Conservation (phyloP, 495 filamentous ascomycete species). For the Neurospora sp. region DNA sequence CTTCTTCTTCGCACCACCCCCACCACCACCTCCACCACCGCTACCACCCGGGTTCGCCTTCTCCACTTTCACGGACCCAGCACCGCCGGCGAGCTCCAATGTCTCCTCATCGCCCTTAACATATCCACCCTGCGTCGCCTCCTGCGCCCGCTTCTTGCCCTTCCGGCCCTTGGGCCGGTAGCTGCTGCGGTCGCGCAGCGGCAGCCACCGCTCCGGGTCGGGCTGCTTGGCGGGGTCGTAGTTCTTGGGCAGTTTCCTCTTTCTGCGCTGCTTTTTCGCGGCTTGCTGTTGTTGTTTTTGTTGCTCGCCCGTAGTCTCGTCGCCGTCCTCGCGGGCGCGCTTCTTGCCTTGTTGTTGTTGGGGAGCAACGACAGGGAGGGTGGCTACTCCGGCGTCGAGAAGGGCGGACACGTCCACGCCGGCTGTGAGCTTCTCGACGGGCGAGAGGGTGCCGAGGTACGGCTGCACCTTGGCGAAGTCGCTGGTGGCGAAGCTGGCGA, state of each 20-base stretch:
- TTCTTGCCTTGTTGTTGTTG: slow-evolving; percentile 16
- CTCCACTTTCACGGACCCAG: slow-evolving; percentile 48
- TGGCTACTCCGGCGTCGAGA: slow-evolving; percentile 66
- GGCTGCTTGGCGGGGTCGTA: slow-evolving; percentile 62
- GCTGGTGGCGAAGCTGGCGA: slow-evolving; percentile 69
- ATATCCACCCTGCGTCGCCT: slow-evolving; percentile 76
- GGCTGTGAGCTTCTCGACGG: slow-evolving; percentile 53
- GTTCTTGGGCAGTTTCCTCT: slow-evolving; percentile 69
- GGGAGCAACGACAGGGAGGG: slow-evolving; percentile 32
- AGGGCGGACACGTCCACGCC: slow-evolving; percentile 61
- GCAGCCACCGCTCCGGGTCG: slow-evolving; percentile 89
- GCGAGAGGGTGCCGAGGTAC: slow-evolving; percentile 53
- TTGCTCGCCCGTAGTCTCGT: slow-evolving; percentile 22
- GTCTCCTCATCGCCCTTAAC: slow-evolving; percentile 54
- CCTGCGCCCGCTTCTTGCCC: slow-evolving; percentile 69
- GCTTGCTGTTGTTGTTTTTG: slow-evolving; percentile 52
- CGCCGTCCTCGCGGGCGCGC: slow-evolving; percentile 26
- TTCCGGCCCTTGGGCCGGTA: slow-evolving; percentile 89
- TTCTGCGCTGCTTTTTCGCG: slow-evolving; percentile 54
- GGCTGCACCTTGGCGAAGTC: slow-evolving; percentile 50
- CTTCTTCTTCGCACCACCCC: slow-evolving; percentile 43
- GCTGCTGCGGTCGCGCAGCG: slow-evolving; percentile 73
- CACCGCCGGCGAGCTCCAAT: slow-evolving; percentile 51
- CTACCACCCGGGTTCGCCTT: slow-evolving; percentile 28
- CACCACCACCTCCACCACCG: slow-evolving; percentile 26